A percentile compares a stretch with the other conserved stretches of the same genome.
phyloP scores from a whole-genome alignment of 2,329 filamentous ascomycete species.

The Penicillium verrucosum region DNA sequence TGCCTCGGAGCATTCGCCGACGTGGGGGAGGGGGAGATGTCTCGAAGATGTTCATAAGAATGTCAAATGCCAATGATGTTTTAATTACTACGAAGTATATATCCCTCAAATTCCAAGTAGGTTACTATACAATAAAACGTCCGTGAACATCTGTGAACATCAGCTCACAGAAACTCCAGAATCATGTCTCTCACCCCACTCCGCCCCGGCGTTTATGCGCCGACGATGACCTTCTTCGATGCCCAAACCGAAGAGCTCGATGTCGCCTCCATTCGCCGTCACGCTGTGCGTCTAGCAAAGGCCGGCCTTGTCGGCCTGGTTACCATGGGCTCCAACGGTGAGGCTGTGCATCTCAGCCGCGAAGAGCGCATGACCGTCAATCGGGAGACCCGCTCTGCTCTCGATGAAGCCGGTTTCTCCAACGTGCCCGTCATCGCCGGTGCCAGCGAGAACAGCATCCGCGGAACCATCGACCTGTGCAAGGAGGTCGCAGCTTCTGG shows the following conservation, averaged over 20 bases:
- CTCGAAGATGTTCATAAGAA: slow-evolving; percentile 2
- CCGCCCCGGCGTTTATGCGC: slow-evolving; percentile 79
- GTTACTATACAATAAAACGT: background rate
- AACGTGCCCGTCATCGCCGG: slow-evolving; percentile 78
- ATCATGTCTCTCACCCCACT: slow-evolving; percentile 54
- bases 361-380: slow-evolving; percentile 75
- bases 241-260: slow-evolving; percentile 80
- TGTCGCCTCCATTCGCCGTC: slow-evolving; percentile 72
- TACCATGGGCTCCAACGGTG: slow-evolving; percentile 86
- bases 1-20: slow-evolving; percentile 20
- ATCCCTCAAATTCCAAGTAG: background rate
- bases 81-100: background rate
- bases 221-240: slow-evolving; percentile 89
- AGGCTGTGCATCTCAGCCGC: slow-evolving; percentile 78
- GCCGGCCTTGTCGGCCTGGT: slow-evolving; percentile 79
- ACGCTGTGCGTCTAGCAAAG: slow-evolving; percentile 72
- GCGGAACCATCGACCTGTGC: slow-evolving; percentile 73
- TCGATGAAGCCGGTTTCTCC: slow-evolving; percentile 74
- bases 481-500: slow-evolving; percentile 65
- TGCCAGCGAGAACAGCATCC: slow-evolving; percentile 75
- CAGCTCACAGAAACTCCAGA: background rate
- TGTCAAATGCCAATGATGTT: background rate
- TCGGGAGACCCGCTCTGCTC: slow-evolving; percentile 71
- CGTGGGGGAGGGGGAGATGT: slow-evolving; percentile 18
- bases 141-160: background rate